Evolutionary conservation across 2,329 filamentous ascomycete species (phyloP), one percentile per base, ranked within the genome.

Genomic region (Apiospora hydei): DNA sequence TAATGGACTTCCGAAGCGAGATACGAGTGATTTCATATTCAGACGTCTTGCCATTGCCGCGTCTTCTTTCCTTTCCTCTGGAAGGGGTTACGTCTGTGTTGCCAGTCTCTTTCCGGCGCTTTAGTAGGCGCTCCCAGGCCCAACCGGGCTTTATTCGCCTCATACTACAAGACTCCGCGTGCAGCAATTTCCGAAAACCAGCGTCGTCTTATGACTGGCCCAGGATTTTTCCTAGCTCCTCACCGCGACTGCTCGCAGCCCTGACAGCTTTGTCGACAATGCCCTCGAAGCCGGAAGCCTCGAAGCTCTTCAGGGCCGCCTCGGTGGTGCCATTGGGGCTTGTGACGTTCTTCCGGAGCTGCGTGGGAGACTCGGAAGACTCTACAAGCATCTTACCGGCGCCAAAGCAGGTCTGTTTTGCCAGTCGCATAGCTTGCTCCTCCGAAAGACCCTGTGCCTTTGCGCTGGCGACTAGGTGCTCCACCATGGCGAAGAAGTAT

Each of bases 401-500:
- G n/a, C 86, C 86, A 7, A 85, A 79, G 72, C 85, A 87, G 0
- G 86, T 88, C 80, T 88, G 86, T 74, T 83, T 85, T 13, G 86
- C 86, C 24, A 87, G 79, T 0, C 85, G 83, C 14, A 83, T 83
- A n/a, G 86, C 86, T 77, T 87, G 86, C 71, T 87, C 85, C 24
- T 80, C 77, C 0, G 85, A 81, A 38, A 88, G 81, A 1, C 86
- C 86, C 1, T 86, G 79, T n/a, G 79, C 78, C 11, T 80, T 81
- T 16, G 82, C 86, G 72, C 83, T 84, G 70, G 83, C 77, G 70
- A 86, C 84, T 66, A 88, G 79, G 77, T 88, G 85, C 76, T 88
- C 86, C 8, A 88, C 86, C 78, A 88, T 82, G 75, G 85, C 85
- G 76, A 88, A 88, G 80, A 88, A 88, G 79, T 88, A 88, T 0